Conservation (phyloP, 345 rosid species). For the Brassica rapa region DNA sequence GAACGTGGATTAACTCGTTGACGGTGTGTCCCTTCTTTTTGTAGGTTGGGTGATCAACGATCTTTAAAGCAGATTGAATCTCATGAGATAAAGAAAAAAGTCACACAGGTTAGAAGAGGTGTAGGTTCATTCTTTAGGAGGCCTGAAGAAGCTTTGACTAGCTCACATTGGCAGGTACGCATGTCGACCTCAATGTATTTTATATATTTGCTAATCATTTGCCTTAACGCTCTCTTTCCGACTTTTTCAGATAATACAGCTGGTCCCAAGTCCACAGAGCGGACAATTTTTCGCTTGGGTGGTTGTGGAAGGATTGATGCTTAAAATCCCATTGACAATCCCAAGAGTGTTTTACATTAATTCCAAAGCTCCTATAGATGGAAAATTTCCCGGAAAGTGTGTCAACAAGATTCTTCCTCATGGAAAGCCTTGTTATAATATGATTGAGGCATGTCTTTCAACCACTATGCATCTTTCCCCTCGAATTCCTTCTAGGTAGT, state of each 20-base stretch:
- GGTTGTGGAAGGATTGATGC: slow-evolving; percentile 88
- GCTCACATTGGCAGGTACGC: slow-evolving; percentile 84
- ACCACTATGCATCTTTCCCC: slow-evolving; percentile 17
- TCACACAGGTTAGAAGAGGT: slow-evolving; percentile 50
- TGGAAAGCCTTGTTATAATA: slow-evolving; percentile 68
- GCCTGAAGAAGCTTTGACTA: slow-evolving; percentile 77
- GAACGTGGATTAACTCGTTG: slow-evolving; percentile 16
- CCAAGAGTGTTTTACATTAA: slow-evolving; percentile 84
- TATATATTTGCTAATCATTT: slow-evolving; percentile 30
- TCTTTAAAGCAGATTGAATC: slow-evolving; percentile 41
- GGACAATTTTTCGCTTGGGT: slow-evolving; percentile 88
- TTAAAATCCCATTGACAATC: slow-evolving; percentile 75
- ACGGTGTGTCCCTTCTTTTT: slow-evolving; percentile 32
- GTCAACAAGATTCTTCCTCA: slow-evolving; percentile 89
- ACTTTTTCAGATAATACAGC: slow-evolving; percentile 73
- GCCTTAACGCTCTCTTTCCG: slow-evolving; percentile 17
- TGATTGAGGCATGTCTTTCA: slow-evolving; percentile 66
- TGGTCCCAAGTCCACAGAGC: slow-evolving; percentile 58
- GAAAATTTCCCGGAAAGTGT: slow-evolving; percentile 74
- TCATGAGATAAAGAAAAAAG: slow-evolving; percentile 46
- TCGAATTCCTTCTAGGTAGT: slow-evolving; percentile 15
- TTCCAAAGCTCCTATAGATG: slow-evolving; percentile 62
- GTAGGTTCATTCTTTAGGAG: slow-evolving; percentile 80
- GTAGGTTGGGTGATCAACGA: slow-evolving; percentile 63
- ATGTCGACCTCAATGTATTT: slow-evolving; percentile 8